These are phyloP conservation scores for Auricularia sp. DNA, from an alignment of 768 basidiomycete species.

Conservation along the genomic window DNA sequence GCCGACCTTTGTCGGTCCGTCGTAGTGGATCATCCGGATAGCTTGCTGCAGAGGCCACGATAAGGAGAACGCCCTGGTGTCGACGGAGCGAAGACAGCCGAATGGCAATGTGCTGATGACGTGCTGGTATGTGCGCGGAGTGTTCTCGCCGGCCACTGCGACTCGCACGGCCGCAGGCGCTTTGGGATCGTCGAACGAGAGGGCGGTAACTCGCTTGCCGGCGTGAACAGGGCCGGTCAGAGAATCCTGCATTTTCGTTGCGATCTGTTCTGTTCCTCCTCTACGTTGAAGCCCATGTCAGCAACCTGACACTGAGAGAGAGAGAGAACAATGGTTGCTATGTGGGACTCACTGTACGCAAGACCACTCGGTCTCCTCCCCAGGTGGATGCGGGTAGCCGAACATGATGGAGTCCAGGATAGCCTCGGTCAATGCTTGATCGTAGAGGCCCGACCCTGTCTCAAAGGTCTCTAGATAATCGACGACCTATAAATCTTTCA, in stretches of 20 bases:
- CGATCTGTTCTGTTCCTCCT: neutral
- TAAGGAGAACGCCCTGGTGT: conserved; percentile 12
- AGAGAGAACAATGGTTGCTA: too few species aligned
- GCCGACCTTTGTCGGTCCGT: conserved; percentile 30
- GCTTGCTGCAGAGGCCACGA: conserved; percentile 19
- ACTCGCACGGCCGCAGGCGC: neutral
- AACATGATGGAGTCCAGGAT: conserved; percentile 24
- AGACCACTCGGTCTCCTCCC: neutral
- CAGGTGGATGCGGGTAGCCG: conserved; percentile 3
- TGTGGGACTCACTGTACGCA: neutral
- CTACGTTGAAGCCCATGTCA: neutral
- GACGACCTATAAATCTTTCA: neutral
- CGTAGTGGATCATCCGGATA: conserved; percentile 29
- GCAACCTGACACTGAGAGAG: neutral
- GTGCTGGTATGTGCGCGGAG: conserved; percentile 20
- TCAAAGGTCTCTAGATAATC: conserved; percentile 20
- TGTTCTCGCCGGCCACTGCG: neutral
- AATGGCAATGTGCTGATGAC: conserved; percentile 36
- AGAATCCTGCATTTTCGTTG: neutral
- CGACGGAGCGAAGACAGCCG: conserved; percentile 24
- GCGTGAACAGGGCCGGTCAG: neutral
- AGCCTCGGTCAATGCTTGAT: conserved; percentile 25
- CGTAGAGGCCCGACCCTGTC: conserved; percentile 22
- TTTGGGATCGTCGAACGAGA: neutral
- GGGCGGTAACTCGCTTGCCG: neutral